These are phyloP conservation scores for Hymenoscyphus occultus DNA, from an alignment of 2,329 filamentous ascomycete species.

Conservation along the genomic window DNA sequence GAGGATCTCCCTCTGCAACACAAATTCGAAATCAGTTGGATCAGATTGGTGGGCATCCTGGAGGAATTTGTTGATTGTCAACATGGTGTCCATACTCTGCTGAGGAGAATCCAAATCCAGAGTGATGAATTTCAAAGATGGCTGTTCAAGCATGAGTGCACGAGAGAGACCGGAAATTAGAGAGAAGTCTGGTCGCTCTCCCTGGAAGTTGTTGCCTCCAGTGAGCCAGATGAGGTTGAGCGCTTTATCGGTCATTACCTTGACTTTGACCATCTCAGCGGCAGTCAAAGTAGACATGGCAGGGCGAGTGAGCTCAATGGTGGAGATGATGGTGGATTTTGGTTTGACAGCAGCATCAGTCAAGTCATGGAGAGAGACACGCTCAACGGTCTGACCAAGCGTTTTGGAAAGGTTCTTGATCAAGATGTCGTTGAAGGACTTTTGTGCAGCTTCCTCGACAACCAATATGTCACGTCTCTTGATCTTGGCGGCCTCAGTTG, in stretches of 20 bases:
- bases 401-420: slow-evolving; percentile 3
- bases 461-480: not conserved
- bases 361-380: not conserved
- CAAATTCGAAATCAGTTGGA: slow-evolving; percentile 16
- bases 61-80: not conserved
- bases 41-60: not conserved
- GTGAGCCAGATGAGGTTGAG: slow-evolving; percentile 12
- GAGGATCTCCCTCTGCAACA: slow-evolving; percentile 15
- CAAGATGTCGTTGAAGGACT: slow-evolving; percentile 1
- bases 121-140: slow-evolving; percentile 12
- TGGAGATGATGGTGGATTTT: slow-evolving; percentile 4
- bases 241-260: slow-evolving; percentile 6
- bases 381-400: not conserved
- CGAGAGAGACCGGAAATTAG: slow-evolving; percentile 10
- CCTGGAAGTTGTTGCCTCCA: slow-evolving; percentile 4
- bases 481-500: not conserved
- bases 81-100: not conserved
- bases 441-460: not conserved
- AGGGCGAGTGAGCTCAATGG: slow-evolving; percentile 6
- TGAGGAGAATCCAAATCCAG: slow-evolving; percentile 10
- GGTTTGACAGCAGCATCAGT: slow-evolving; percentile 2
- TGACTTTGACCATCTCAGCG: slow-evolving; percentile 6
- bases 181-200: slow-evolving; percentile 8
- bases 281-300: not conserved
- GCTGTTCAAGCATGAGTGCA: slow-evolving; percentile 15